A percentile compares a stretch with the other conserved stretches of the same genome.
phyloP scores from a whole-genome alignment of 2,329 filamentous ascomycete species.

The Thyridium curvatum region DNA sequence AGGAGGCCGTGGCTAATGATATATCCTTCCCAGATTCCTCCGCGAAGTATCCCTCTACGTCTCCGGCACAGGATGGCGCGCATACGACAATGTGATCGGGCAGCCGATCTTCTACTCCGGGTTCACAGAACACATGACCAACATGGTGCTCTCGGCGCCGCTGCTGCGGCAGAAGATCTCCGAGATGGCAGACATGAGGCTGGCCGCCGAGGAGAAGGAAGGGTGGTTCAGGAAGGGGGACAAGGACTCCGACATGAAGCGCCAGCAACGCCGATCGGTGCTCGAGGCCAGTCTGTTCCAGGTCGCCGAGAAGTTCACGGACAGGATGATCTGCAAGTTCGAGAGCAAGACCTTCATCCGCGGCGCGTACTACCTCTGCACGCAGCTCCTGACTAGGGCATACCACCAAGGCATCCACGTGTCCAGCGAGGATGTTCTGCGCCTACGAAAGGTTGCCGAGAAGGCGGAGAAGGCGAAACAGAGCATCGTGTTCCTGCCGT shows the following conservation, averaged over 20 bases:
- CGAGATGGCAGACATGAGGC: constrained; percentile 67
- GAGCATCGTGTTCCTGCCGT: constrained; percentile 92
- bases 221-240: constrained; percentile 57
- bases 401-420: constrained; percentile 98
- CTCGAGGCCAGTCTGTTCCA: constrained; percentile 70
- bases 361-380: constrained; percentile 81
- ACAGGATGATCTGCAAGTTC: constrained; percentile 98
- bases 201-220: constrained; percentile 70
- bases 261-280: constrained; percentile 49
- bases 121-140: constrained; percentile 86
- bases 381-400: constrained; percentile 82
- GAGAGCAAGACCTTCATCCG: constrained; percentile 91
- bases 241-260: constrained; percentile 45
- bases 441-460: constrained; percentile 75
- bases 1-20: not conserved
- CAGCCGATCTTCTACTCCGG: constrained; percentile 91
- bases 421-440: constrained; percentile 85
- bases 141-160: constrained; percentile 65
- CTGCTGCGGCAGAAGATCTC: constrained; percentile 69
- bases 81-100: constrained; percentile 84
- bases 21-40: constrained; percentile 58
- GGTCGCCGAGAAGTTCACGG: constrained; percentile 79
- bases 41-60: constrained; percentile 92
- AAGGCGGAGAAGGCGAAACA: constrained; percentile 81
- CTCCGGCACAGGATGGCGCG: constrained; percentile 89